phyloP scores from a whole-genome alignment of 805 yeast genomes.

The Teunomyces funiuensis region DNA sequence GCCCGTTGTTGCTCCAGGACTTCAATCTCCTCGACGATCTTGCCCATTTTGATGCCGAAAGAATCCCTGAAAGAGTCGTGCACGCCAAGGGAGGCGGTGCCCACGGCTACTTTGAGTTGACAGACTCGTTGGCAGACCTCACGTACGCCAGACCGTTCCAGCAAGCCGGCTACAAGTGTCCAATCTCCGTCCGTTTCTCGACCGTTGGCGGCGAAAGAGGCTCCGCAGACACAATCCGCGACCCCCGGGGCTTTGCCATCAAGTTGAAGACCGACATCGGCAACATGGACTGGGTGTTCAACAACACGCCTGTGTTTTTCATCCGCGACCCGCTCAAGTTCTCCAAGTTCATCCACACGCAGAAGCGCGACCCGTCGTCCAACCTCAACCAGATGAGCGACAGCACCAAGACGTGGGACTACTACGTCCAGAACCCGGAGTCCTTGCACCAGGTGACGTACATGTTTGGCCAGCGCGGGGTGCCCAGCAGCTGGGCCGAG shows the following conservation, averaged over 20 bases:
- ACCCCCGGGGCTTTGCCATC: conserved; percentile 82
- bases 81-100: conserved; percentile 96
- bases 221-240: conserved; percentile 80
- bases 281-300: conserved; percentile 79
- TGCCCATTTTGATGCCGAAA: conserved; percentile 86
- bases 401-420: conserved; percentile 59
- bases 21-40: conserved; percentile 75
- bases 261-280: conserved; percentile 85
- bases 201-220: conserved; percentile 88
- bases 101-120: conserved; percentile 80
- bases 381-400: conserved; percentile 45
- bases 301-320: conserved; percentile 84
- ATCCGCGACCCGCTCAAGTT: conserved; percentile 83
- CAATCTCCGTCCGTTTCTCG: conserved; percentile 72
- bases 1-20: conserved; percentile 81
- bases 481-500: conserved; percentile 52
- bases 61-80: conserved; percentile 90
- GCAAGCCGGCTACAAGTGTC: conserved; percentile 77
- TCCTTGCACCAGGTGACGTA: conserved; percentile 56
- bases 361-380: conserved; percentile 78
- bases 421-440: conserved; percentile 54
- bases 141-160: conserved; percentile 74
- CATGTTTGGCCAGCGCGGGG: conserved; percentile 61
- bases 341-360: conserved; percentile 87
- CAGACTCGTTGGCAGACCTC: conserved; percentile 61